Conservation (phyloP, 2,329 filamentous ascomycete species). For the Trichoderma guizhouense region DNA sequence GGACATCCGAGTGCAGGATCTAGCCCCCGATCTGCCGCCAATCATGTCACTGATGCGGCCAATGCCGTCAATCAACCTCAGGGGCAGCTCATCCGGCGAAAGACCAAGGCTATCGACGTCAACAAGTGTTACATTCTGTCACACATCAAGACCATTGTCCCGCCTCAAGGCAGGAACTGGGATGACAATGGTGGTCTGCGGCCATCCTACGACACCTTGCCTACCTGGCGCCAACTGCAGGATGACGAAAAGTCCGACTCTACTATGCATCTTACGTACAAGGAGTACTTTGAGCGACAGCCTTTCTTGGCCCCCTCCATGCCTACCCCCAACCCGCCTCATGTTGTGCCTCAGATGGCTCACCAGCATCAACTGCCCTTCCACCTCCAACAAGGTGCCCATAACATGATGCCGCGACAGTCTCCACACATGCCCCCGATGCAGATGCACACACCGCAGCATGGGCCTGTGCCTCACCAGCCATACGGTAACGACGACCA, state of each 20-base stretch:
- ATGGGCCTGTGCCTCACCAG: conserved; percentile 61
- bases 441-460: conserved; percentile 71
- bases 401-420: conserved; percentile 63
- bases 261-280: conserved; percentile 65
- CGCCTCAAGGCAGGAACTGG: conserved; percentile 58
- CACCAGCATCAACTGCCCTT: conserved; percentile 83
- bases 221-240: conserved; percentile 74
- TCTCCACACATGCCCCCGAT: conserved; percentile 75
- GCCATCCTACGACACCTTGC: conserved; percentile 77
- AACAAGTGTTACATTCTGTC: conserved; percentile 61
- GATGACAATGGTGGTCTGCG: conserved; percentile 78
- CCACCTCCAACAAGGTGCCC: conserved; percentile 73
- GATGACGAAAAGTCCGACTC: conserved; percentile 69
- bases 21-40: conserved; percentile 65
- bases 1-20: conserved; percentile 63
- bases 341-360: conserved; percentile 68
- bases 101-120: conserved; percentile 67
- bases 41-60: conserved; percentile 39
- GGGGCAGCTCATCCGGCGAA: conserved; percentile 63
- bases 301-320: conserved; percentile 54
- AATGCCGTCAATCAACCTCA: conserved; percentile 24
- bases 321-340: conserved; percentile 65
- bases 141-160: conserved; percentile 52
- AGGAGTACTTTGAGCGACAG: conserved; percentile 73
- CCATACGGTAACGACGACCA: conserved; percentile 77